Percentiles rank a stretch among this genome's conserved stretches.
phyloP scores from a whole-genome alignment of 225 moss, liverwort and hornwort species.

The Straminergon stramineum region DNA sequence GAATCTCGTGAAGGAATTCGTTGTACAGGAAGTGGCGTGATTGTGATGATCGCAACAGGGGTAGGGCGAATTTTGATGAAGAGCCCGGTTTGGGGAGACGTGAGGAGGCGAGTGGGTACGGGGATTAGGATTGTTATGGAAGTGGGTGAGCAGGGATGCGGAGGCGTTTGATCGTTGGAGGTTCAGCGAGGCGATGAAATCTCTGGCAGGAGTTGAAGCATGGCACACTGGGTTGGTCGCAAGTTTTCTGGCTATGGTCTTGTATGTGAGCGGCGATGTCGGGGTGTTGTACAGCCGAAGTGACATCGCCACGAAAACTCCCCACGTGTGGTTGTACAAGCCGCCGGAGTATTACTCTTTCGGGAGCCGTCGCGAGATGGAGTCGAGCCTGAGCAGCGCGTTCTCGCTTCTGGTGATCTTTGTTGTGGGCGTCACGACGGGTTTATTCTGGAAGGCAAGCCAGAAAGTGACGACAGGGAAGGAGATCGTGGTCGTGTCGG shows the following conservation, averaged over 20 bases:
- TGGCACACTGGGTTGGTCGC: constrained; percentile 16
- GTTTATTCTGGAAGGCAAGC: constrained; percentile 27
- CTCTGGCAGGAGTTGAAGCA: not conserved
- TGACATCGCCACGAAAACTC: not conserved
- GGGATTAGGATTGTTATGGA: not conserved
- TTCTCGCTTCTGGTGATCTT: constrained; percentile 24
- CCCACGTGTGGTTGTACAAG: not conserved
- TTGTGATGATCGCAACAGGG: not conserved
- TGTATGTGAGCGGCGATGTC: constrained; percentile 17
- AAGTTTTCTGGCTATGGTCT: constrained; percentile 17
- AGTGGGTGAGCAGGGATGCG: not conserved
- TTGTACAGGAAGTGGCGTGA: not conserved
- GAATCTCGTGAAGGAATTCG: not conserved
- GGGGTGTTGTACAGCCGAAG: not conserved
- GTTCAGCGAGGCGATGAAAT: not conserved
- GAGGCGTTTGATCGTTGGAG: not conserved
- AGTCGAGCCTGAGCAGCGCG: constrained; percentile 6
- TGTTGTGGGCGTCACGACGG: constrained; percentile 31
- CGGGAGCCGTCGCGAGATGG: constrained; percentile 8
- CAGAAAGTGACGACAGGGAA: constrained; percentile 1
- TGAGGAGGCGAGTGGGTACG: not conserved
- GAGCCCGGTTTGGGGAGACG: not conserved
- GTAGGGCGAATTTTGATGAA: not conserved
- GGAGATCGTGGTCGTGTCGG: constrained; percentile 1
- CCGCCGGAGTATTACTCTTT: not conserved